Base-by-base conservation (phyloP, 768 basidiomycete species). In the Mycena galericulata region DNA sequence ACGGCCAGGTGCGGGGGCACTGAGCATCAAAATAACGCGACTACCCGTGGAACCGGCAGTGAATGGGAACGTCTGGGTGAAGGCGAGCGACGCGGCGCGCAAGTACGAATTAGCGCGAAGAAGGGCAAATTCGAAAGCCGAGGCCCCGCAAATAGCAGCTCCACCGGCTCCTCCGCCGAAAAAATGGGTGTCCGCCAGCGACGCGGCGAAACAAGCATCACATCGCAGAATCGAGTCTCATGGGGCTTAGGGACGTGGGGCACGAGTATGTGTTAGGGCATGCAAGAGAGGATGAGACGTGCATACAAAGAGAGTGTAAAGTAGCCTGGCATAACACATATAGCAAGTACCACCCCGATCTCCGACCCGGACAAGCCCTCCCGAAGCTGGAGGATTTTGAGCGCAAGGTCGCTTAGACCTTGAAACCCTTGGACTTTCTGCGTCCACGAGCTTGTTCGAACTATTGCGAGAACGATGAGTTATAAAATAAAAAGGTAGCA, bases 371-470 rank as follows among this genome's bases (percentile, higher is more conserved):
- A 73, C 75, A 57, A 72, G 58, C 60, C 73, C 70, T 71, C 74
- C 72, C 75, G 73, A 69, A 50, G 63, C 69, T 71, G 66, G 55
- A 68, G 67, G 34, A 58, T 72, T 73, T 63, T 63, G 71, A 73
- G 74, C 74, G n/a, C n/a, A n/a, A 76, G 74, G 72, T 62, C 57
- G 32, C 10, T 88, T 92, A 96, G 71, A 96, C 93, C 88, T 96
- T 97, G 94, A 96, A 97, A 75, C 94, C 95, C 83, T 93, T 92
- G 63, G 95, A 96, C 90, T 95, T 94, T 93, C 97, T 90, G 89
- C 97, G 94, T 87, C 97, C 97, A 90, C 97, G 97, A 81, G 85
- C 97, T 79, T 91, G 92, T 87, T 99, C 97, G 92, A 98, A 97
- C 91, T 92, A 51, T n/a, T n/a, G 36, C 38, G 9, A 46, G 65